Percentiles rank a stretch among this genome's conserved stretches.
Evolutionary conservation across 495 filamentous ascomycete species (phyloP).

Genomic region (Apodospora peruviana): DNA sequence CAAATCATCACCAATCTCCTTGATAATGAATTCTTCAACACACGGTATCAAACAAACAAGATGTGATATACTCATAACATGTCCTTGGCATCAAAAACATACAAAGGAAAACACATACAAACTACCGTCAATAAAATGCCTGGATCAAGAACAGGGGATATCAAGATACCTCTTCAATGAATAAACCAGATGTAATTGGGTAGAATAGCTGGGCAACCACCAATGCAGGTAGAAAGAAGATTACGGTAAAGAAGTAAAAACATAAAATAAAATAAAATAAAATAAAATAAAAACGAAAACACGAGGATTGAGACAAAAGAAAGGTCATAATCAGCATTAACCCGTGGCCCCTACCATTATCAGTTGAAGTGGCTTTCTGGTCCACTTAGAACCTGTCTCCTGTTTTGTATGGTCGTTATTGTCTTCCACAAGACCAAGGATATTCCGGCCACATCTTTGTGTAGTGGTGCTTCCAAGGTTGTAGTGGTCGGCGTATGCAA

Average conservation of each 20-base stretch:
- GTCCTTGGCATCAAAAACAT: too few species aligned
- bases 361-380: background rate
- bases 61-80: too few species aligned
- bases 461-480: background rate
- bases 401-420: background rate
- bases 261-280: background rate
- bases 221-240: background rate
- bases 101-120: too few species aligned
- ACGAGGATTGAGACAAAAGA: background rate
- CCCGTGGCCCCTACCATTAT: background rate
- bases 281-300: background rate
- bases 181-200: too few species aligned
- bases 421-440: background rate
- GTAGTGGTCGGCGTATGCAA: background rate
- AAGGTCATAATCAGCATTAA: conserved; percentile 1
- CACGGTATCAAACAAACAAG: too few species aligned
- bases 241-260: background rate
- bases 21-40: too few species aligned
- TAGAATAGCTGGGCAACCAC: background rate
- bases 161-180: too few species aligned
- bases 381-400: background rate
- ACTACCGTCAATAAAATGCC: too few species aligned
- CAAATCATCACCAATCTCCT: too few species aligned
- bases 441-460: background rate
- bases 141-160: too few species aligned